A percentile compares a stretch with the other conserved stretches of the same genome.
These are phyloP conservation scores for Betula pendula DNA, from an alignment of 306 rosid genomes.

Conservation along the genomic window DNA sequence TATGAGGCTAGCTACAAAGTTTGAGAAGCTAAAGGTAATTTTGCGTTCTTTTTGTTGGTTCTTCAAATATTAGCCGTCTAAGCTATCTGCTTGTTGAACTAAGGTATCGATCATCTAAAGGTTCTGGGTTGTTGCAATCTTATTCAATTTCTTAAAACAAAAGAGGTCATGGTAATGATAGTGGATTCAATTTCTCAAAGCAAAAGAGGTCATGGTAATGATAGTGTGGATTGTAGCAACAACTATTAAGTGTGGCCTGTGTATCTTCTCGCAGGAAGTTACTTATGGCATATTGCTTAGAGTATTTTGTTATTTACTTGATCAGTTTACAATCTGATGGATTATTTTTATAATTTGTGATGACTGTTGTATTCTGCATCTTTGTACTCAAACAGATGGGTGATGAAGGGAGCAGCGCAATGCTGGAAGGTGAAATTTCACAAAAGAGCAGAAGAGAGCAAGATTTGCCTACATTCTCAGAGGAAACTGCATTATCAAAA, in stretches of 20 bases:
- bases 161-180: background rate
- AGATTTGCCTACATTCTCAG: conserved; percentile 2
- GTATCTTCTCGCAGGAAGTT: background rate
- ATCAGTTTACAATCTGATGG: background rate
- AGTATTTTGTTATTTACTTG: background rate
- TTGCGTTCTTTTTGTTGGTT: conserved; percentile 3
- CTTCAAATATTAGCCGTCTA: background rate
- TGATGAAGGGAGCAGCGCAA: conserved; percentile 14
- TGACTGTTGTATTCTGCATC: background rate
- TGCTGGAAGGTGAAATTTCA: conserved; percentile 7
- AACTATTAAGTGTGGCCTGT: background rate
- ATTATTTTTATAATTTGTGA: background rate
- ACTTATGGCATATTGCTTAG: background rate
- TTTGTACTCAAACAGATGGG: conserved; percentile 17
- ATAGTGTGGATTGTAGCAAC: background rate
- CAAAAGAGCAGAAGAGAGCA: conserved; percentile 4
- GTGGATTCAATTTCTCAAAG: background rate
- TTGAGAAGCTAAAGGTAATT: conserved; percentile 49
- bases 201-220: background rate
- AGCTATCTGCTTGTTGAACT: background rate
- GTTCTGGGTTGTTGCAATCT: background rate
- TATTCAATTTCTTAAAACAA: background rate
- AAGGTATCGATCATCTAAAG: no score
- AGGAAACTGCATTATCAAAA: conserved; percentile 1
- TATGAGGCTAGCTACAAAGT: conserved; percentile 54